Evolutionary conservation across 345 rosid species (phyloP).

Genomic region (Cardiospermum halicacabum): DNA sequence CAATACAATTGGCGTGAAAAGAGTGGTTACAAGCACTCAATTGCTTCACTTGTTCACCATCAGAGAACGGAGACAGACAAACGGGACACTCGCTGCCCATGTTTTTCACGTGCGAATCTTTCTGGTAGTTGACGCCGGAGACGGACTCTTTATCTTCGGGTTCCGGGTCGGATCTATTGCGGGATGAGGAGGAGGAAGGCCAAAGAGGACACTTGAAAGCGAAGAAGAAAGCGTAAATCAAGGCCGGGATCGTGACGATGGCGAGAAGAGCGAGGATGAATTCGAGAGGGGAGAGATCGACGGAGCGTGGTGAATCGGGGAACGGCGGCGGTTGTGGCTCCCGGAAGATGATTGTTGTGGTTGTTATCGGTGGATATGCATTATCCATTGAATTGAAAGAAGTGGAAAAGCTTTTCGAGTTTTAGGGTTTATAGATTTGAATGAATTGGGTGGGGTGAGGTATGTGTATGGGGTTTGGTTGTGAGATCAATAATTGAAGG

Average conservation of each 20-base stretch:
- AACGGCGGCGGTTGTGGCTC: conserved; percentile 42
- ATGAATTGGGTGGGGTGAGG: too few relatives aligned
- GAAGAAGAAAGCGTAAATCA: conserved; percentile 64
- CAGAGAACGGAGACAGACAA: conserved; percentile 50
- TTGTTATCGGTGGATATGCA: too few relatives aligned
- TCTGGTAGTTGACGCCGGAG: conserved; percentile 32
- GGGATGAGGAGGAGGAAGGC: conserved; percentile 18
- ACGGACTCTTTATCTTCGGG: conserved; percentile 4
- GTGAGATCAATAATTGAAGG: conserved; percentile 24
- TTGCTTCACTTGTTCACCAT: conserved; percentile 52
- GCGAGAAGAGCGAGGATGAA: conserved; percentile 66
- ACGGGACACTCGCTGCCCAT: conserved; percentile 70
- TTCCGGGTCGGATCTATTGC: conserved; percentile 10
- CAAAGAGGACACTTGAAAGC: conserved; percentile 45
- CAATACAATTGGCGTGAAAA: conserved; percentile 64
- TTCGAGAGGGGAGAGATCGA: conserved; percentile 65
- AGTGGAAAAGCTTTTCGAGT: neutral
- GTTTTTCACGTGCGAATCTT: conserved; percentile 41
- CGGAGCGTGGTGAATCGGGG: conserved; percentile 43
- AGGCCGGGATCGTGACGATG: conserved; percentile 57
- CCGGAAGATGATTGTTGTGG: conserved; percentile 15
- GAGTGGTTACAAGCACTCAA: conserved; percentile 63
- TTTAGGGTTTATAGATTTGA: too few relatives aligned
- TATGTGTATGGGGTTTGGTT: conserved; percentile 11
- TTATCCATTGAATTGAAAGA: neutral